Conservation (phyloP, 192 early-diverging fungal species). For the Dispira parvispora region DNA sequence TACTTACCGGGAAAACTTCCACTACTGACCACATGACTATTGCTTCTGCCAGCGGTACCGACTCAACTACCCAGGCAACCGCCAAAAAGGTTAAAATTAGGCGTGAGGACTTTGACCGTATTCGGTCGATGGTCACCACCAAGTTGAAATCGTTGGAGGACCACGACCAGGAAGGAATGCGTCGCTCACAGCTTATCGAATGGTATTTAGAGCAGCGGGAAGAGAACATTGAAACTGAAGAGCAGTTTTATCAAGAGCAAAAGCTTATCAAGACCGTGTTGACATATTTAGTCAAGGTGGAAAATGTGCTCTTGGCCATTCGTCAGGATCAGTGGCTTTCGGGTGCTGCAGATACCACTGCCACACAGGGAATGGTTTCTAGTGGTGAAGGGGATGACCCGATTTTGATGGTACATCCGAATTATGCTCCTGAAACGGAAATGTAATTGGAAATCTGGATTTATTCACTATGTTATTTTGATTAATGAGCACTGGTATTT, state of each 20-base stretch:
- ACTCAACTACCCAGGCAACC: background rate
- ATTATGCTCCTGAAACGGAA: constrained; percentile 20
- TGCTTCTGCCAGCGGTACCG: constrained; percentile 12
- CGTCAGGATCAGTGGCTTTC: constrained; percentile 8
- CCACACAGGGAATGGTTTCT: background rate
- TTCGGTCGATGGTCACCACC: constrained; percentile 31
- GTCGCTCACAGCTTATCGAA: constrained; percentile 37
- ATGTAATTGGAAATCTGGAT: background rate
- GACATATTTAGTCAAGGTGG: constrained; percentile 42
- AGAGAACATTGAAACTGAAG: constrained; percentile 38
- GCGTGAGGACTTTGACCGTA: constrained; percentile 35
- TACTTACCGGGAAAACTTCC: background rate
- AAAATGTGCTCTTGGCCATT: constrained; percentile 25
- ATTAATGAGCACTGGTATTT: too few relatives aligned
- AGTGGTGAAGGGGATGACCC: constrained; percentile 4
- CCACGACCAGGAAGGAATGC: constrained; percentile 22
- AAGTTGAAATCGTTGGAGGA: constrained; percentile 23
- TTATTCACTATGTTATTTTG: background rate
- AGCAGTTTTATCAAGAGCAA: constrained; percentile 36
- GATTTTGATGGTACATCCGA: constrained; percentile 27
- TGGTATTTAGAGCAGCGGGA: constrained; percentile 61
- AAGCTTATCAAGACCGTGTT: constrained; percentile 50
- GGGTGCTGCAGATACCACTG: background rate
- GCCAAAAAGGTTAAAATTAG: constrained; percentile 35
- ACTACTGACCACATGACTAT: background rate